A percentile compares a stretch with the other conserved stretches of the same genome.
These are phyloP conservation scores for Leishmania lainsoni DNA, from an alignment of 208 protist genomes.

Conservation along the genomic window DNA sequence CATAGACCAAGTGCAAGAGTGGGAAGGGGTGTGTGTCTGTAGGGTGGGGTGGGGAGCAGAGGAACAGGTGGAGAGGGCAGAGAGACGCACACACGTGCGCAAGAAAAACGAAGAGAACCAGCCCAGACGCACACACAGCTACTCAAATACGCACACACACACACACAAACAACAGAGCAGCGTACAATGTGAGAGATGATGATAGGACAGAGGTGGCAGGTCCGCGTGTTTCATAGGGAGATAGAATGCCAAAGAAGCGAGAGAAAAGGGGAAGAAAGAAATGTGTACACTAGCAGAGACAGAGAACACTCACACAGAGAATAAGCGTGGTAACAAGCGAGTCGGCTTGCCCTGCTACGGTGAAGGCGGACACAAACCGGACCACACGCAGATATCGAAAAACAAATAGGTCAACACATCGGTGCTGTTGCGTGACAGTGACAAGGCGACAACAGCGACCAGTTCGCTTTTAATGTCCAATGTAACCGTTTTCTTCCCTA, in stretches of 20 bases:
- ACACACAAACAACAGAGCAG: not conserved
- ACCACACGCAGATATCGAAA: not conserved
- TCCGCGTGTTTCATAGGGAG: no score
- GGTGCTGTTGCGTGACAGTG: not conserved
- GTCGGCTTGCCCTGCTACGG: not conserved
- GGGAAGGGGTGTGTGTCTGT: not conserved
- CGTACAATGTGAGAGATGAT: not conserved
- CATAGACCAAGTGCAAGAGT: not conserved
- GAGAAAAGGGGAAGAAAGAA: no score
- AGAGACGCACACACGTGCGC: not conserved
- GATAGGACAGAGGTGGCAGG: not conserved
- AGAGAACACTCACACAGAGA: not conserved
- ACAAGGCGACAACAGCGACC: no score
- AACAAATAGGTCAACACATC: no score
- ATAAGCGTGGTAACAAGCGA: not conserved
- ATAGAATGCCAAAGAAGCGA: no score
- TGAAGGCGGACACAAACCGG: not conserved
- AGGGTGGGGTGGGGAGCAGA: no score
- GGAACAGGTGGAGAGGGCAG: not conserved
- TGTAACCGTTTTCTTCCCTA: no score
- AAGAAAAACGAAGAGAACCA: no score
- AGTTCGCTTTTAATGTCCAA: no score
- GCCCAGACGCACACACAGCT: no score
- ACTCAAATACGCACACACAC: not conserved
- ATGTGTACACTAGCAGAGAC: not conserved